Evolutionary conservation across 805 yeast species (phyloP).

Genomic region (Wickerhamiella vanderwaltii): DNA sequence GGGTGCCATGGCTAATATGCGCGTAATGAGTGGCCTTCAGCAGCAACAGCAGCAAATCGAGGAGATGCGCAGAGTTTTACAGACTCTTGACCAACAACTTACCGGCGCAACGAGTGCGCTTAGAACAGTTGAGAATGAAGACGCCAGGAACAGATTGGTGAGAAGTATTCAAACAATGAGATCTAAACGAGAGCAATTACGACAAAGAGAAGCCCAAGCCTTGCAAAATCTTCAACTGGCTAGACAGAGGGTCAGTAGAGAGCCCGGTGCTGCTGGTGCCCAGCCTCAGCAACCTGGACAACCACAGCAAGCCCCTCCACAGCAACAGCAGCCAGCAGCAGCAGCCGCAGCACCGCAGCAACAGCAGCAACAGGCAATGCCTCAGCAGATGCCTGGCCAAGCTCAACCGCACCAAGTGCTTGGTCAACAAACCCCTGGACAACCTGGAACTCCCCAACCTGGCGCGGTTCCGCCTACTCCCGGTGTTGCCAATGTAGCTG

Average conservation of each 20-base stretch:
- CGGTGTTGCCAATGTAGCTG: constrained; percentile 1
- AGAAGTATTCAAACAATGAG: constrained; percentile 15
- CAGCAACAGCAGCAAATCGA: constrained; percentile 21
- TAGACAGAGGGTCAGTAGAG: constrained; percentile 6
- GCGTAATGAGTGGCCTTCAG: constrained; percentile 18
- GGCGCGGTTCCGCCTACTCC: constrained; percentile 2
- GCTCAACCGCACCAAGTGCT: neutral
- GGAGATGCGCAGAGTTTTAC: constrained; percentile 16
- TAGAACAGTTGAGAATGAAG: constrained; percentile 10
- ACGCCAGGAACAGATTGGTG: constrained; percentile 16
- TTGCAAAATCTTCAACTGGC: constrained; percentile 17
- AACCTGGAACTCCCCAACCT: neutral
- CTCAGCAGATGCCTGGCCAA: neutral
- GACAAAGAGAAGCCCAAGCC: constrained; percentile 18
- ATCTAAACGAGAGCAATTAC: constrained; percentile 15
- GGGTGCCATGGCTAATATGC: constrained; percentile 15
- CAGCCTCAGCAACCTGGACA: constrained; percentile 13
- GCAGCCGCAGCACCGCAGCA: neutral
- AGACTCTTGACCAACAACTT: constrained; percentile 14
- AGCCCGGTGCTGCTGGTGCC: constrained; percentile 14
- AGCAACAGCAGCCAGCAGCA: neutral
- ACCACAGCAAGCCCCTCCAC: neutral
- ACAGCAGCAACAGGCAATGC: neutral
- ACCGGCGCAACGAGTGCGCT: constrained; percentile 15
- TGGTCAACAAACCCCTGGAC: no score